Evolutionary conservation across 106 monocot species (phyloP), one percentile per base, ranked within the genome.

Genomic region (Dendrobium catenatum): DNA sequence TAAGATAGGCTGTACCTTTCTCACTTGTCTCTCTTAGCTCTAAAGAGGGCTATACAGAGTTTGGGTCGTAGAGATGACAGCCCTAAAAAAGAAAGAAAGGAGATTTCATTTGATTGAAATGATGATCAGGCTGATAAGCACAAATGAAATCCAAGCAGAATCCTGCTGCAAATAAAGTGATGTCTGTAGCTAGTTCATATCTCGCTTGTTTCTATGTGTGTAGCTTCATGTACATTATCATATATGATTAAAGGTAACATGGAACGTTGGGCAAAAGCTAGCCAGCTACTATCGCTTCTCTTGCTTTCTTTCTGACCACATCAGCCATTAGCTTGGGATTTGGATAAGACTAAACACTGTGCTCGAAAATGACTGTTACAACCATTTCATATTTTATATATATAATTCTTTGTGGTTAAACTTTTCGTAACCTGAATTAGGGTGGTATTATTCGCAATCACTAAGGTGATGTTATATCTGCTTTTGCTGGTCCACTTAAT

Each of bases 241-340:
- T 76, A 66, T 82, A 61, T 41, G 51, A 43, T 79, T 22, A 33
- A 40, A 72, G 68, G 59, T 47, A 80, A 29, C 59, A 79, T 76
- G 42, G 47, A 68, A 68, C 44, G 58, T 51, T 79, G 86, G 82
- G 78, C 86, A 86, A 86, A 86, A 51, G 46, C 24, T 10, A 64
- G 76, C 73, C 66, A 55, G 49, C 55, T 24, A 49, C 81, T 59
- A 74, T 42, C 73, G 44, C 33, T 78, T 56, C 78, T 73, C 82
- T 86, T 75, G 83, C 55, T 78, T n/a, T 43, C 72, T 72, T 22
- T 78, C 78, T 54, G n/a, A 78, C 61, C 84, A 19, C 11, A 79
- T 49, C 17, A 9, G 61, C 77, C 61, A 68, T 46, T 58, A 81
- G 72, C 73, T 55, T 41, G 77, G 20, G 43, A 66, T 40, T 74